Conservation (phyloP, 306 rosid genomes). For the Dryas drummondii region DNA sequence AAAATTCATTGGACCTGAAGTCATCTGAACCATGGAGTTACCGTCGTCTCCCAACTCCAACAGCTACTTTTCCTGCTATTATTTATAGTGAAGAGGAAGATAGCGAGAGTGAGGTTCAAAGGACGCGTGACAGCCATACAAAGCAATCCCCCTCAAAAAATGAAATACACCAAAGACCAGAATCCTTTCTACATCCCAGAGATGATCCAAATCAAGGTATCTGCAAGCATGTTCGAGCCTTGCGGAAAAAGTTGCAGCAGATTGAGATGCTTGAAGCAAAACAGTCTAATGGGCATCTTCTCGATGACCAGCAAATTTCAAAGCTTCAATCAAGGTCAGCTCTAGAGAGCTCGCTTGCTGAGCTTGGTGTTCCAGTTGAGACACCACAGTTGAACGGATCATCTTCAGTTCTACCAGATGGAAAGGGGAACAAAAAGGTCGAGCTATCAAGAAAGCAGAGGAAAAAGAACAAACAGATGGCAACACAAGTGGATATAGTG, state of each 20-base stretch:
- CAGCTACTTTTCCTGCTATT: conserved; percentile 84
- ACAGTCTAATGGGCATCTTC: conserved; percentile 67
- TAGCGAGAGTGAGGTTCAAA: conserved; percentile 57
- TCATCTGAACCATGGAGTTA: conserved; percentile 92
- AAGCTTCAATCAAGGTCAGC: conserved; percentile 67
- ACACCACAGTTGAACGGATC: conserved; percentile 41
- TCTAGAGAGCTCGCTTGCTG: conserved; percentile 72
- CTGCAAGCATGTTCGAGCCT: conserved; percentile 64
- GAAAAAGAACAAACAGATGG: conserved; percentile 52
- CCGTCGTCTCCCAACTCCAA: conserved; percentile 82
- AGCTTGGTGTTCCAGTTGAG: conserved; percentile 65
- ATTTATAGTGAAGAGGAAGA: conserved; percentile 85
- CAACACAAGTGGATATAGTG: conserved; percentile 38
- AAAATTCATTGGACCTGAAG: conserved; percentile 63
- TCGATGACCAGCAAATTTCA: conserved; percentile 86
- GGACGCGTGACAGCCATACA: conserved; percentile 48
- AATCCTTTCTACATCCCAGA: conserved; percentile 67
- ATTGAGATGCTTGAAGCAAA: conserved; percentile 92
- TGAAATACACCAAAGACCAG: conserved; percentile 46
- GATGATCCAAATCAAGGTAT: conserved; percentile 47
- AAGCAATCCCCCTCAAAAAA: conserved; percentile 34
- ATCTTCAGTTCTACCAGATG: conserved; percentile 47
- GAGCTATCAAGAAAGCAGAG: conserved; percentile 62
- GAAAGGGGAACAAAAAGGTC: conserved; percentile 61
- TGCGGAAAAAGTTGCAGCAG: conserved; percentile 93